phyloP scores from a whole-genome alignment of 257 asterid species.

The Echium plantagineum region DNA sequence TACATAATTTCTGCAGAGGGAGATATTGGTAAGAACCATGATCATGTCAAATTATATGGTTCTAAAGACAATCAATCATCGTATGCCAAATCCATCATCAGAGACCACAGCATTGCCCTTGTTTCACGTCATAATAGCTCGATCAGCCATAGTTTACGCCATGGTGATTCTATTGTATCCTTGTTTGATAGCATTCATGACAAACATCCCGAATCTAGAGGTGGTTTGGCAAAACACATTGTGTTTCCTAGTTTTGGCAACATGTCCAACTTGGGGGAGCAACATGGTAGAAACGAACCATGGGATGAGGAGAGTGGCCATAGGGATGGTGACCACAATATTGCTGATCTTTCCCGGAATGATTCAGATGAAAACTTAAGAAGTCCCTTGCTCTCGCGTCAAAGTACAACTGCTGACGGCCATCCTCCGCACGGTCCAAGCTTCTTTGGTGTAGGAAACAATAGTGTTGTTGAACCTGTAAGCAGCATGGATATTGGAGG shows the following conservation, averaged over 20 bases:
- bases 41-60: slow-evolving; percentile 13
- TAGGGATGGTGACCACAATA: slow-evolving; percentile 13
- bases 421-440: neutral
- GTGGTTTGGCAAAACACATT: slow-evolving; percentile 9
- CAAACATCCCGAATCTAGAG: slow-evolving; percentile 11
- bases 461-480: slow-evolving; percentile 5
- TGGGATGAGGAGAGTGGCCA: slow-evolving; percentile 16
- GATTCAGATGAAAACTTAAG: slow-evolving; percentile 16
- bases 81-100: slow-evolving; percentile 15
- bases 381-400: slow-evolving; percentile 19
- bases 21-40: slow-evolving; percentile 12
- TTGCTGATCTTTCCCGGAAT: slow-evolving; percentile 6
- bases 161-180: slow-evolving; percentile 17
- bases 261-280: slow-evolving; percentile 13
- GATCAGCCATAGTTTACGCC: slow-evolving; percentile 10
- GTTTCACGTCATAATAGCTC: slow-evolving; percentile 15
- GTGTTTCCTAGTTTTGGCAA: slow-evolving; percentile 16
- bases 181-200: slow-evolving; percentile 21
- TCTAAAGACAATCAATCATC: slow-evolving; percentile 12
- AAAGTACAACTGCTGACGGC: slow-evolving; percentile 9
- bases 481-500: slow-evolving; percentile 19
- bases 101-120: slow-evolving; percentile 12
- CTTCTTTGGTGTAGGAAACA: too few species aligned
- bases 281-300: slow-evolving; percentile 9
- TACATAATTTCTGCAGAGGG: slow-evolving; percentile 17